A percentile compares a stretch with the other conserved stretches of the same genome.
Conservation (phyloP, 805 yeast species). For the Kuraishia floccosa region DNA sequence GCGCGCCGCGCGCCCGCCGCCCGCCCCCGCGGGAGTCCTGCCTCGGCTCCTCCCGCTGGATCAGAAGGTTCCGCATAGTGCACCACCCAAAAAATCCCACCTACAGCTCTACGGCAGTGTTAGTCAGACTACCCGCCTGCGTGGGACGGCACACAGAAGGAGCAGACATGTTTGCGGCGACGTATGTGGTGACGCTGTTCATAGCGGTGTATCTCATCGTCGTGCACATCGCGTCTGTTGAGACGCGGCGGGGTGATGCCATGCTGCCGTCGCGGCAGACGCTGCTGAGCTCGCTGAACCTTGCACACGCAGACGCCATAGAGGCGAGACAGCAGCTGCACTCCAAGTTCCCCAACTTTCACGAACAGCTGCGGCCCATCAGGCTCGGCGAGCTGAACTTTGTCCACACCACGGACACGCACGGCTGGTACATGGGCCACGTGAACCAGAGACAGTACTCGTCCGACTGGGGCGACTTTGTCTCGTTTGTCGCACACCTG, state of each 20-base stretch:
- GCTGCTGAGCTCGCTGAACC: too few relatives aligned
- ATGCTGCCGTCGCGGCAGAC: too few relatives aligned
- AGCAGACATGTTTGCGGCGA: conserved; percentile 3
- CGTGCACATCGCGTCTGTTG: conserved; percentile 3
- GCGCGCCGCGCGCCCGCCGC: too few relatives aligned
- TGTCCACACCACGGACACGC: conserved; percentile 93
- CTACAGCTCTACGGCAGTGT: too few relatives aligned
- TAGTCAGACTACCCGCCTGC: too few relatives aligned
- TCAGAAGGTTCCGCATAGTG: too few relatives aligned
- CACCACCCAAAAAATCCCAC: too few relatives aligned
- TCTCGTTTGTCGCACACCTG: conserved; percentile 53
- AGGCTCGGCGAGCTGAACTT: conserved; percentile 70
- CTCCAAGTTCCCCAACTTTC: conserved; percentile 19
- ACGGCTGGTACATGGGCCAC: conserved; percentile 95
- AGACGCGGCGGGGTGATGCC: too few relatives aligned
- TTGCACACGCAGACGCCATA: conserved; percentile 2
- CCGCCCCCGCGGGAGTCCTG: too few relatives aligned
- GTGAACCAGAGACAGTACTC: conserved; percentile 62
- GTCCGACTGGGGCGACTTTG: conserved; percentile 89
- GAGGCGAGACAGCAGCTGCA: conserved; percentile 16
- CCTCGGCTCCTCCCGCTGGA: too few relatives aligned
- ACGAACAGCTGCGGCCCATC: conserved; percentile 38
- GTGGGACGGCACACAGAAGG: too few relatives aligned
- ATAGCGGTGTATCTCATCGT: conserved; percentile 4
- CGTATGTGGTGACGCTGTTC: conserved; percentile 3